Base-by-base conservation (phyloP, 192 early-diverging fungal genomes). In the Mortierella antarctica region DNA sequence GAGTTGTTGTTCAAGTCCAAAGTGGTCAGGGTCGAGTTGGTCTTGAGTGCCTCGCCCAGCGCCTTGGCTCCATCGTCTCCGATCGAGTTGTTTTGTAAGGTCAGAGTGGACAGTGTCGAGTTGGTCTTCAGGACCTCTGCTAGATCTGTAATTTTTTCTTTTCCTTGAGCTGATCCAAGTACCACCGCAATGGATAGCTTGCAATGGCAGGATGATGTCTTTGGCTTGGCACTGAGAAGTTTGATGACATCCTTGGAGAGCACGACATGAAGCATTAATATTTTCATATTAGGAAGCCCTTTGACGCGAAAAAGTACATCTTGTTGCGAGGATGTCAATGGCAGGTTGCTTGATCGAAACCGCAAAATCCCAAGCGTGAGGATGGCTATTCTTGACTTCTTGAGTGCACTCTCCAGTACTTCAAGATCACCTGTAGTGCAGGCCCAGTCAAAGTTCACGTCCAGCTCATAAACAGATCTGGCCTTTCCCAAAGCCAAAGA, bases 381-480 rank as follows among this genome's bases (percentile, higher is more conserved):
- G 0, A n/a, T 46, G 13, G 44, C 7, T 39, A 56, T 13, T 13
- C 52, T 17, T 4, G 44, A 40, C 10, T n/a, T 46, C 54, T 45
- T 31, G 31, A 31, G 31, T 31, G 31, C 31, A 31, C 31, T 3
- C 31, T 31, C 31, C 31, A 31, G 31, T 31, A 5, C 62, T 51
- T 64, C 48, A 1, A 64, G 21, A 21, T 64, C 62, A 39, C 49
- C 52, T 31, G 6, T 64, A 9, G 62, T 48, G 47, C 48, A 64
- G 5, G 44, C 49, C 40, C 54, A 47, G 18, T 12, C 41, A 13
- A 67, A 41, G n/a, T 46, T 49, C 17, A 67, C 14, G 20, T 45
- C 44, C 20, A 67, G 65, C 54, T 67, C 65, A 11, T 44, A 20
- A n/a, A 67, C 54, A 45, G 52, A 54, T 46, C 31, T 67, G 1